phyloP scores from a whole-genome alignment of 495 filamentous ascomycete genomes.

The Aspergillus baeticus region DNA sequence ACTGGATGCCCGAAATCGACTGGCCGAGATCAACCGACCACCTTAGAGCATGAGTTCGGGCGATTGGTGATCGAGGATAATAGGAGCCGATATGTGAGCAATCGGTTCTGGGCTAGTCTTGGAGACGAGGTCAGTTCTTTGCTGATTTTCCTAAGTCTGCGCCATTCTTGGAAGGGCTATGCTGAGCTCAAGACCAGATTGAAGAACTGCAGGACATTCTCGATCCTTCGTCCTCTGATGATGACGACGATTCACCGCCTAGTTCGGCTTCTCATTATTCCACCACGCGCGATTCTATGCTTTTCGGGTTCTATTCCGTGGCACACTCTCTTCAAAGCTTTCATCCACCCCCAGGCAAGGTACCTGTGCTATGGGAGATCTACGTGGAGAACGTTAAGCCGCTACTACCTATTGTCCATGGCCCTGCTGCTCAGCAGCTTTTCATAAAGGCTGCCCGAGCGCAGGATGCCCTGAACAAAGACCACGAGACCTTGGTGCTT shows the following conservation, averaged over 20 bases:
- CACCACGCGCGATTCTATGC: conserved; percentile 65
- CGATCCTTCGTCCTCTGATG: conserved; percentile 61
- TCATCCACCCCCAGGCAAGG: conserved; percentile 59
- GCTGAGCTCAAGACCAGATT: conserved; percentile 44
- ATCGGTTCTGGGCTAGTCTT: conserved; percentile 84
- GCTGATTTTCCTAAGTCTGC: not conserved
- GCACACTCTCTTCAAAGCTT: conserved; percentile 44
- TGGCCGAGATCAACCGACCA: conserved; percentile 25
- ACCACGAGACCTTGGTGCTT: conserved; percentile 71
- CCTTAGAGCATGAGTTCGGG: conserved; percentile 69
- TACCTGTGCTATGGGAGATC: conserved; percentile 65
- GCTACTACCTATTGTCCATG: conserved; percentile 66
- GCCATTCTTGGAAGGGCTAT: conserved; percentile 2
- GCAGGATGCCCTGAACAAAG: conserved; percentile 56
- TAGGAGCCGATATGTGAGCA: conserved; percentile 81
- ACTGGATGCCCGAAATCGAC: conserved; percentile 27
- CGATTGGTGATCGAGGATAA: conserved; percentile 81
- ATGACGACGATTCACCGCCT: conserved; percentile 61
- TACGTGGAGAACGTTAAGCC: conserved; percentile 73
- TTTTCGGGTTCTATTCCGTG: conserved; percentile 67
- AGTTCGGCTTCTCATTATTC: conserved; percentile 44
- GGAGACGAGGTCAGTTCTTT: conserved; percentile 68
- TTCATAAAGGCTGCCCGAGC: conserved; percentile 45
- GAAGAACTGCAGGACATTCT: conserved; percentile 72
- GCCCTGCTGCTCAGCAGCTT: conserved; percentile 53